phyloP scores from a whole-genome alignment of 2,329 filamentous ascomycete species.

The Fusarium sp. region DNA sequence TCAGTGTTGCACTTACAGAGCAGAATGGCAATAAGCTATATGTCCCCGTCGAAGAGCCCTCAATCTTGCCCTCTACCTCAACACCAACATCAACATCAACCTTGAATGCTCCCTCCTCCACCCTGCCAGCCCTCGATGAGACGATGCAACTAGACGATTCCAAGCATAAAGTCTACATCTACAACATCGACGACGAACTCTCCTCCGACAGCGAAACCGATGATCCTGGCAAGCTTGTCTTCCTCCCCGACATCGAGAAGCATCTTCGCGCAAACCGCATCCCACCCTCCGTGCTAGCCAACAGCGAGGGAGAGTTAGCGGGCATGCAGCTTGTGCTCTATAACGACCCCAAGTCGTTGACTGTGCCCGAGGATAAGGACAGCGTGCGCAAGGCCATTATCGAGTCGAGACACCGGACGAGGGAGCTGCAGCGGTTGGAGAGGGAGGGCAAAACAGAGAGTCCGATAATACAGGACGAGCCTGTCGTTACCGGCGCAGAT shows the following conservation, averaged over 20 bases:
- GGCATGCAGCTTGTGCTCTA: constrained; percentile 86
- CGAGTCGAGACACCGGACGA: constrained; percentile 76
- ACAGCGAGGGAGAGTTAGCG: constrained; percentile 64
- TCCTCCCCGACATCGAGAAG: constrained; percentile 87
- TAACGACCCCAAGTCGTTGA: constrained; percentile 79
- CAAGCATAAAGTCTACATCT: constrained; percentile 88
- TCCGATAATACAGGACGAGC: constrained; percentile 16
- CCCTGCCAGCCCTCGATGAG: constrained; percentile 58
- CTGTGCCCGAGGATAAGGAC: constrained; percentile 78
- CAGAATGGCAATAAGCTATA: constrained; percentile 72
- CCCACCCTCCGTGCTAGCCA: constrained; percentile 71
- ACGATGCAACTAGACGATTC: constrained; percentile 88
- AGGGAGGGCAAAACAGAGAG: constrained; percentile 42
- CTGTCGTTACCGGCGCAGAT: constrained; percentile 27
- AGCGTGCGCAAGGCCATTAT: constrained; percentile 85
- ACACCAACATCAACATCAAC: constrained; percentile 33
- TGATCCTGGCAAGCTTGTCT: constrained; percentile 71
- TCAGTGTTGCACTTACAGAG: constrained; percentile 56
- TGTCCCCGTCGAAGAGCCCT: constrained; percentile 67
- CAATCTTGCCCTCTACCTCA: constrained; percentile 39
- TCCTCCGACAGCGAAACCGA: constrained; percentile 61
- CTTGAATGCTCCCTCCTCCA: constrained; percentile 27
- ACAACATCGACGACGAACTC: constrained; percentile 89
- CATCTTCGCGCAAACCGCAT: constrained; percentile 78
- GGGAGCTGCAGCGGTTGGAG: constrained; percentile 66